phyloP scores from a whole-genome alignment of 78 protist species.

The Capsaspora owczarzaki region DNA sequence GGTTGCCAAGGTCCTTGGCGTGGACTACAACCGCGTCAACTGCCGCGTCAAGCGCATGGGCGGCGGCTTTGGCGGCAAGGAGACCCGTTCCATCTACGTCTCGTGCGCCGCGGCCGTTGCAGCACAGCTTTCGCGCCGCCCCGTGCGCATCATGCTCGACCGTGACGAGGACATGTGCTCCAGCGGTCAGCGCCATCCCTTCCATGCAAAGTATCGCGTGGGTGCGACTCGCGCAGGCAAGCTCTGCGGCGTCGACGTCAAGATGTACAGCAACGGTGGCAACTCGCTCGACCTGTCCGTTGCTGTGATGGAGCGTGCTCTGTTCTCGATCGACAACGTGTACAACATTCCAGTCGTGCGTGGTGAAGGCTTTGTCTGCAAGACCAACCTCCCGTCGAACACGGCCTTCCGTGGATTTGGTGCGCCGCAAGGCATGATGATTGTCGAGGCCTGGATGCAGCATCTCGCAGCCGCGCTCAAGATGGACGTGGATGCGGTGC shows the following conservation, averaged over 20 bases:
- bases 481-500: conserved; percentile 18
- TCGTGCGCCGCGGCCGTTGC: conserved; percentile 59
- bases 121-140: conserved; percentile 35
- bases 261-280: conserved; percentile 74
- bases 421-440: conserved; percentile 80
- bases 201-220: conserved; percentile 46
- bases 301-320: conserved; percentile 77
- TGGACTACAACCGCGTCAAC: conserved; percentile 50
- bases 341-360: conserved; percentile 72
- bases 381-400: conserved; percentile 79
- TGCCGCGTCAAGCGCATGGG: conserved; percentile 70
- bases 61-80: conserved; percentile 99
- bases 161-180: conserved; percentile 71
- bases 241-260: conserved; percentile 31
- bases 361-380: conserved; percentile 50
- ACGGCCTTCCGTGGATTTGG: conserved; percentile 97
- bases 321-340: conserved; percentile 71
- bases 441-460: conserved; percentile 68
- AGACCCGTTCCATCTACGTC: conserved; percentile 32
- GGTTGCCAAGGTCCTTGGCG: conserved; percentile 57
- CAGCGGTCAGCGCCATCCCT: conserved; percentile 71
- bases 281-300: conserved; percentile 58
- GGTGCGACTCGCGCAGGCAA: conserved; percentile 52
- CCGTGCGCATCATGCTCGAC: conserved; percentile 63
- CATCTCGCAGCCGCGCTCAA: conserved; percentile 45